Base-by-base conservation (phyloP, 2,329 filamentous ascomycete species). In the Allantophomopsis lycopodina region DNA sequence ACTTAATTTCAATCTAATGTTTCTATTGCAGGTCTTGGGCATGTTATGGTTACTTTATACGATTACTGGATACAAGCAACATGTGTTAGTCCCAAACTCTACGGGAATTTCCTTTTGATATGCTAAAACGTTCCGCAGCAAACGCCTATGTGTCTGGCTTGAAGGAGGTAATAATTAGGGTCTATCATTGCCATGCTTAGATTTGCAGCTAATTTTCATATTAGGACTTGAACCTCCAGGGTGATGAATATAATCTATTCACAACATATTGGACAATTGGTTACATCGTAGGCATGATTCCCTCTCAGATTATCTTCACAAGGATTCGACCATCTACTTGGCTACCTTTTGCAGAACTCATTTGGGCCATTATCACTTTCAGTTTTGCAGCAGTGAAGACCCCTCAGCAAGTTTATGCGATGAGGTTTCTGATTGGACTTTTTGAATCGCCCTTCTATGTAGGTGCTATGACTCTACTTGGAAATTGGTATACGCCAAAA, bases 381-480 rank as follows among this genome's bases (percentile, higher is more conserved):
- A 32, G 39, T 23, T 30, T 43, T 11, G 39, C 41, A 7, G 39
- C 39, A 5, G 42, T 50, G 41, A 55, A 48, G 28, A 58, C 44
- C 21, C 51, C 51, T 3, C 48, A 51, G 5, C 59, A 60, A 18
- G 50, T 64, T 36, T 63, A 62, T 38, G 56, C 52, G 10, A 51
- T 64, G 23, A 60, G 61, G 4, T 63, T 64, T 51, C 58, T 63
- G 45, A 57, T 64, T 36, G 62, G 62, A 6, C 50, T 64, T 7
- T 55, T 43, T 21, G 44, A 45, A 39, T 37, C 39, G 13, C 38
- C 39, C 11, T 30, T 36, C 10, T 39, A 37, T 23, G 40, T 38
- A 7, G 40, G 42, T 15, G 38, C 40, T 35, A 44, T 44, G 38
- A 42, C 43, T 0, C 23, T 44, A 13, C 40, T 44, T 11, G 43